Conservation (phyloP, 2,329 filamentous ascomycete genomes). For the Fusarium brevicatenulatum region DNA sequence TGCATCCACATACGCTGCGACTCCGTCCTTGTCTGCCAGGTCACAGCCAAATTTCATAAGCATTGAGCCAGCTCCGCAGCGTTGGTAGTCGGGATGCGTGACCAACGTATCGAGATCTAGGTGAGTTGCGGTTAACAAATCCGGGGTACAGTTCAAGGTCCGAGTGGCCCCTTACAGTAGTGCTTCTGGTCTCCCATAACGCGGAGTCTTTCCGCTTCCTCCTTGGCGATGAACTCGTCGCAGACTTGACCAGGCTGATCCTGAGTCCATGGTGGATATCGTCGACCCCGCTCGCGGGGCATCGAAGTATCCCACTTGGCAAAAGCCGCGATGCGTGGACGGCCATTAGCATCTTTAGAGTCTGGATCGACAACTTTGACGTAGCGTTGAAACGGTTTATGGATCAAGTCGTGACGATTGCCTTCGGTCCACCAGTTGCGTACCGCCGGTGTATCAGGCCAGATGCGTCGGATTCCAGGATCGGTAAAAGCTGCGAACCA, state of each 20-base stretch:
- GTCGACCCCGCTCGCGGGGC: constrained; percentile 22
- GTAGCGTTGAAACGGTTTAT: constrained; percentile 34
- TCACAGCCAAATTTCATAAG: constrained; percentile 41
- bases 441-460: constrained; percentile 33
- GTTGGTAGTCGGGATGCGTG: constrained; percentile 43
- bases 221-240: constrained; percentile 23
- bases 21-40: constrained; percentile 31
- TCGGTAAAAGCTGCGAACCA: constrained; percentile 35
- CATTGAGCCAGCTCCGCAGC: constrained; percentile 40
- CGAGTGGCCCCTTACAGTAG: constrained; percentile 19
- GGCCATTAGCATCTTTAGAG: constrained; percentile 7
- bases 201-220: constrained; percentile 22
- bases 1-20: constrained; percentile 41
- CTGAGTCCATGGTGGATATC: constrained; percentile 29
- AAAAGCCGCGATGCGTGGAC: constrained; percentile 26
- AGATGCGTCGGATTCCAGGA: constrained; percentile 14
- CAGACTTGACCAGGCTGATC: constrained; percentile 28
- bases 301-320: constrained; percentile 33
- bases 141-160: too few species aligned
- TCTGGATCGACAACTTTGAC: constrained; percentile 29
- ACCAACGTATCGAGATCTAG: constrained; percentile 42
- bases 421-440: constrained; percentile 34
- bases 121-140: background rate
- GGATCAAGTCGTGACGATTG: constrained; percentile 18
- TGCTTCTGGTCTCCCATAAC: constrained; percentile 31